Conservation (phyloP, 306 rosid genomes). For the Cicer bijugum region DNA sequence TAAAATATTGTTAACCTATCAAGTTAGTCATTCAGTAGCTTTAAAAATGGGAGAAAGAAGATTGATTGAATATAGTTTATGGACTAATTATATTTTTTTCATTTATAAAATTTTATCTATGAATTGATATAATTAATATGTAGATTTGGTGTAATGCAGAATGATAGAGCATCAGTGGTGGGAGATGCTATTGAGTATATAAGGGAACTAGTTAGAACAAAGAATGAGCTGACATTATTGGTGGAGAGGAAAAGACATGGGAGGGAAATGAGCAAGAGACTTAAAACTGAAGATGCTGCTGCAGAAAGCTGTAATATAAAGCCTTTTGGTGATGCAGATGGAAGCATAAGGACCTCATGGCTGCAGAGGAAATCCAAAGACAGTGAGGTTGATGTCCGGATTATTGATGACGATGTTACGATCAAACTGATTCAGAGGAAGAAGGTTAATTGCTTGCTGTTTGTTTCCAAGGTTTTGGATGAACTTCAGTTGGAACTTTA, state of each 20-base stretch:
- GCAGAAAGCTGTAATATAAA: conserved; percentile 71
- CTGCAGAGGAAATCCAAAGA: conserved; percentile 93
- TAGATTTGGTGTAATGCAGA: conserved; percentile 48
- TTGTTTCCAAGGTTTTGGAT: conserved; percentile 74
- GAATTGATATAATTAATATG: conserved; percentile 12
- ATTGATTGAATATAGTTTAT: no score
- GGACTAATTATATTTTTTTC: no score
- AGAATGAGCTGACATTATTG: conserved; percentile 67
- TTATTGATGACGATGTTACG: conserved; percentile 85
- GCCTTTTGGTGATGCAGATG: conserved; percentile 63
- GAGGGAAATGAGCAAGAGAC: conserved; percentile 74
- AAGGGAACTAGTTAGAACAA: conserved; percentile 73
- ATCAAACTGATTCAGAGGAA: conserved; percentile 81
- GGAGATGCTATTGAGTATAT: conserved; percentile 84
- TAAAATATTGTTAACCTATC: no score
- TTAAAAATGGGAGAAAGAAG: no score
- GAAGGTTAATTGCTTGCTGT: conserved; percentile 73
- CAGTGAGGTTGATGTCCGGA: conserved; percentile 89
- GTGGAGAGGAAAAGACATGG: conserved; percentile 84
- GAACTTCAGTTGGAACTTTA: conserved; percentile 89
- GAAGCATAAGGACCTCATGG: conserved; percentile 85
- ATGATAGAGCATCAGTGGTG: conserved; percentile 86
- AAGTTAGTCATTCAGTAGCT: no score
- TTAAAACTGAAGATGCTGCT: conserved; percentile 54
- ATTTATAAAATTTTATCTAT: neutral